A percentile compares a stretch with the other conserved stretches of the same genome.
Conservation (phyloP, 176 grass and related monocot genomes). For the Coix lacrymajobi region DNA sequence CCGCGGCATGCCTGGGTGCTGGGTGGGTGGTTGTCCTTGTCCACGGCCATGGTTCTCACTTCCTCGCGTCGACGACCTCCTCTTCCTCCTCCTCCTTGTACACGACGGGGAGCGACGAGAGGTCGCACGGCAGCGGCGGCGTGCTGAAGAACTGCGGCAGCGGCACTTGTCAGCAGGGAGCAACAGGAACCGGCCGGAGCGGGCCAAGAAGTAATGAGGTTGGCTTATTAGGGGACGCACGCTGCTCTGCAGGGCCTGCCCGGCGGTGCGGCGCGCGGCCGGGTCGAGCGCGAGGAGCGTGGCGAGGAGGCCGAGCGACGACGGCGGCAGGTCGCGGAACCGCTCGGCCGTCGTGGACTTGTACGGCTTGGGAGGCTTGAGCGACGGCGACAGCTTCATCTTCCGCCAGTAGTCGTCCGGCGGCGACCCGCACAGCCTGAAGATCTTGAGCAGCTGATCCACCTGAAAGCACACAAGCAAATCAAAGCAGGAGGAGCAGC, state of each 20-base stretch:
- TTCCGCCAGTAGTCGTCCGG: constrained; percentile 60
- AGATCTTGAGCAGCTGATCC: constrained; percentile 59
- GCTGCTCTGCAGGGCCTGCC: constrained; percentile 43
- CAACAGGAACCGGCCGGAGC: neutral
- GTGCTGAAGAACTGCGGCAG: neutral
- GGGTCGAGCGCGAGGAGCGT: constrained; percentile 58
- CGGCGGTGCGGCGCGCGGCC: constrained; percentile 41
- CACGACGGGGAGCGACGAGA: neutral
- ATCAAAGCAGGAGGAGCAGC: neutral
- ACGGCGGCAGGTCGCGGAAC: constrained; percentile 41
- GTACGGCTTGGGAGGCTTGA: constrained; percentile 32
- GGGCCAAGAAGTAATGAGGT: neutral
- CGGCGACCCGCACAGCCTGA: constrained; percentile 58
- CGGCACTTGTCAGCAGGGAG: neutral
- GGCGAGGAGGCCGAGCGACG: constrained; percentile 27
- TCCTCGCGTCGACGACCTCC: neutral
- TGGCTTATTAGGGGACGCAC: neutral
- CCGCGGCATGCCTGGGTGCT: neutral
- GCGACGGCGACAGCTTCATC: constrained; percentile 28
- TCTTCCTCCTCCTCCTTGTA: neutral
- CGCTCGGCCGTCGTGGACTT: constrained; percentile 37
- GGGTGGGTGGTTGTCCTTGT: too few species aligned
- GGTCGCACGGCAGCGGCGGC: neutral
- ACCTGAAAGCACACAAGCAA: neutral
- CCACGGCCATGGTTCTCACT: neutral